Percentiles rank a stretch among this genome's conserved stretches.
These are phyloP conservation scores for Papiliotrema flavescens DNA, from an alignment of 1,284 basidiomycete genomes.

Conservation along the genomic window DNA sequence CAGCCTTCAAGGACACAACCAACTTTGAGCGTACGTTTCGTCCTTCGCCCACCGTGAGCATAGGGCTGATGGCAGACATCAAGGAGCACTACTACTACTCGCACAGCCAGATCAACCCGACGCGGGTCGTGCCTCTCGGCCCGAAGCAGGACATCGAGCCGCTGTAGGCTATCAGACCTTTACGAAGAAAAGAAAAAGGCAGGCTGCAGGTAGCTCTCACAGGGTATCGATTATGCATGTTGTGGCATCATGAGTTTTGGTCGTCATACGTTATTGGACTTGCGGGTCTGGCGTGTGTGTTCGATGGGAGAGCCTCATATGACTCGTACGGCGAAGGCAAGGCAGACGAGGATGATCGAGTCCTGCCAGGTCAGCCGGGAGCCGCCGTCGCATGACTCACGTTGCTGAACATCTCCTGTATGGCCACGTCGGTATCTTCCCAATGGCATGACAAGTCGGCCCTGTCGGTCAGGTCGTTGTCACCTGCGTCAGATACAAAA, in stretches of 20 bases:
- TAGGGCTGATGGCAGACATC: conserved; percentile 57
- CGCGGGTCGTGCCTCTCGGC: conserved; percentile 68
- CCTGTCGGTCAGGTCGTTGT: conserved; percentile 11
- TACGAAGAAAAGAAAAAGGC: too few species aligned
- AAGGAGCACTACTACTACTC: conserved; percentile 71
- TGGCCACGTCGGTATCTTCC: conserved; percentile 42
- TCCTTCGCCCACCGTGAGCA: not conserved
- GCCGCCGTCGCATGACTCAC: conserved; percentile 16
- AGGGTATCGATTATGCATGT: too few species aligned
- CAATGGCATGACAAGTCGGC: conserved; percentile 48
- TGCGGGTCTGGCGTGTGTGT: too few species aligned
- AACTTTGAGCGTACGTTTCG: conserved; percentile 60
- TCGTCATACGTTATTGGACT: too few species aligned
- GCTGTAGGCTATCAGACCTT: conserved; percentile 33
- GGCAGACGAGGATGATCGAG: conserved; percentile 39
- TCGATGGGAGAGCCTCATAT: conserved; percentile 4
- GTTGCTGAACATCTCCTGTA: conserved; percentile 46
- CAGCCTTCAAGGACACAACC: conserved; percentile 83
- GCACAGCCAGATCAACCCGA: conserved; percentile 63
- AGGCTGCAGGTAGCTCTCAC: too few species aligned
- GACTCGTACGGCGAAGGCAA: conserved; percentile 41
- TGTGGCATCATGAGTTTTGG: too few species aligned
- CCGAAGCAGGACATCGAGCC: conserved; percentile 68
- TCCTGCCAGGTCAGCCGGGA: conserved; percentile 26
- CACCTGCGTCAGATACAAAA: not conserved